Evolutionary conservation across 768 basidiomycete species (phyloP), one percentile per base, ranked within the genome.

Genomic region (Dioszegia crocea): DNA sequence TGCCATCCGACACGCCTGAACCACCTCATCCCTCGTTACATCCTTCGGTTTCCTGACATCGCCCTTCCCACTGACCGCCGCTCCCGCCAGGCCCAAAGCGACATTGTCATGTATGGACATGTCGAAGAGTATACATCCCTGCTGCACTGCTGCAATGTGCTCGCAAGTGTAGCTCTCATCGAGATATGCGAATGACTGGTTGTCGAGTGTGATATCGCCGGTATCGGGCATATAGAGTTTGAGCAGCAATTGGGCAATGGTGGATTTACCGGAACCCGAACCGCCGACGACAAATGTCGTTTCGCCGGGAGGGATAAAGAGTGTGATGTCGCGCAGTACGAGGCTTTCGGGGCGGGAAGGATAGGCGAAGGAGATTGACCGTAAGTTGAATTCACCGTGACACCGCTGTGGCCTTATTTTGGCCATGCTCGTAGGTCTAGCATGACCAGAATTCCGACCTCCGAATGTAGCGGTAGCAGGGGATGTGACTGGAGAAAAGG

Each of bases 41-140:
- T 83, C 80, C 54, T 81, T 78, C 0, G 81, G 80, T 29, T 81
- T 75, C 19, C 72, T 63, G 57, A 64, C 74, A 75, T 30, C 71
- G 12, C 63, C 61, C 24, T 48, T 56, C 17, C 54, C 43, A 29
- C 64, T 77, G 9, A 74, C 72, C 12, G 63, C 63, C 23, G 72
- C 64, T 5, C 83, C 84, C 6, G 84, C 83, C 4, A 85, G 77
- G 3, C 86, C 90, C 59, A 94, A 82, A 0, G 88, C 88, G 59
- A 96, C 83, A 67, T 97, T 97, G 65, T 93, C 88, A 66, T 88
- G 86, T 0, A 97, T 80, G 12, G 80, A 86, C 68, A 85, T 83
- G 52, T 88, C 87, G 64, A 91, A 89, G 3, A 96, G 78, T 46
- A 92, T 85, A 55, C 76, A 78, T 27, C 85, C 85, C 44, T 84